phyloP scores from a whole-genome alignment of 176 grass and related monocot genomes.

The Rhynchospora pubera region DNA sequence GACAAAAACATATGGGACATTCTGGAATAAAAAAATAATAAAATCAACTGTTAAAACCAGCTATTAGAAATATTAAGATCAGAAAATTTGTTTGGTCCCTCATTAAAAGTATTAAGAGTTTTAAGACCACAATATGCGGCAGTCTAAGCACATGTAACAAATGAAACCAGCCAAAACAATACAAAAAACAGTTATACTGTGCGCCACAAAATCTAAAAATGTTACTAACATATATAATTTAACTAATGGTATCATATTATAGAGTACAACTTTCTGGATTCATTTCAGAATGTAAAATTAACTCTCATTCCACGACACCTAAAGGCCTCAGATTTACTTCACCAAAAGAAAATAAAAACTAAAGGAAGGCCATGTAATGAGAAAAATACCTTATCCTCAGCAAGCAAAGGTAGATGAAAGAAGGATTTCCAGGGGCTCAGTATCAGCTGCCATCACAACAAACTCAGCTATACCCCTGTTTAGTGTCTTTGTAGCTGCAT shows the following conservation, averaged over 20 bases:
- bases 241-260: background rate
- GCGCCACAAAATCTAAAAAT: background rate
- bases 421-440: slow-evolving; percentile 83
- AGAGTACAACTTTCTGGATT: background rate
- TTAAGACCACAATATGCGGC: background rate
- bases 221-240: background rate
- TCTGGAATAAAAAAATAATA: too few species aligned
- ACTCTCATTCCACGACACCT: background rate
- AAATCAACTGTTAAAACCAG: too few species aligned
- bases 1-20: too few species aligned
- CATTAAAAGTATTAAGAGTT: too few species aligned
- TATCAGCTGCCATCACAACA: slow-evolving; percentile 80
- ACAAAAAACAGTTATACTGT: background rate
- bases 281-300: background rate
- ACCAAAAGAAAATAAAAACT: background rate
- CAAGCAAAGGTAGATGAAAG: slow-evolving; percentile 72
- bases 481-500: slow-evolving; percentile 64
- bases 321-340: background rate
- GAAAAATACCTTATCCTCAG: slow-evolving; percentile 60
- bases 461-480: slow-evolving; percentile 86
- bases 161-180: too few species aligned
- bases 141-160: too few species aligned
- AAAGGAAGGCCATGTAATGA: too few species aligned
- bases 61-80: too few species aligned
- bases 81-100: too few species aligned